A percentile compares a stretch with the other conserved stretches of the same genome.
phyloP scores from a whole-genome alignment of 1,284 basidiomycete genomes.

The Austroboletus niveus region DNA sequence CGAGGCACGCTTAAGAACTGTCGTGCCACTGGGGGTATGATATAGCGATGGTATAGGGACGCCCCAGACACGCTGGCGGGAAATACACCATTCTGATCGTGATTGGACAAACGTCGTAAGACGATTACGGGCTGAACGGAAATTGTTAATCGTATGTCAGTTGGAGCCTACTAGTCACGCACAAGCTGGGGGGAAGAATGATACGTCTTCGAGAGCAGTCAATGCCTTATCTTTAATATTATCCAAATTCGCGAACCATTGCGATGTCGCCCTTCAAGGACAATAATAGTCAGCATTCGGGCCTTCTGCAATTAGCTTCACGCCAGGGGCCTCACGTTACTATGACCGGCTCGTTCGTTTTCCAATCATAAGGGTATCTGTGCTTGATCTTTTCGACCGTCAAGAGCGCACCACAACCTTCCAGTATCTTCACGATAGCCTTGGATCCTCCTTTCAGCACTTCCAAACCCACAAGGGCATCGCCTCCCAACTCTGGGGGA shows the following conservation, averaged over 20 bases:
- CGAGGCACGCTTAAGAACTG: conserved; percentile 66
- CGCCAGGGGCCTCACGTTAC: conserved; percentile 56
- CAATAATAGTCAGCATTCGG: conserved; percentile 9
- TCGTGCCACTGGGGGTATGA: conserved; percentile 60
- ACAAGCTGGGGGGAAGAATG: conserved; percentile 81
- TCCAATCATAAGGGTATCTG: conserved; percentile 97
- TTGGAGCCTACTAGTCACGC: not conserved
- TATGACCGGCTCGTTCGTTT: conserved; percentile 91
- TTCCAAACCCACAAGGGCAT: conserved; percentile 63
- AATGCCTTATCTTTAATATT: conserved; percentile 79
- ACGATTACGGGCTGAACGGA: conserved; percentile 68
- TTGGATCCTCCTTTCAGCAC: conserved; percentile 74
- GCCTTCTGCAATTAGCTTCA: not conserved
- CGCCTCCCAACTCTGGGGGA: conserved; percentile 41
- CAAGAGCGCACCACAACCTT: conserved; percentile 57
- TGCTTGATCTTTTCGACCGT: conserved; percentile 78
- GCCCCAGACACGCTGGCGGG: conserved; percentile 96
- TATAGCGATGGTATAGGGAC: conserved; percentile 94
- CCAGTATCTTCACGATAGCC: conserved; percentile 64
- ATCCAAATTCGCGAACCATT: conserved; percentile 96
- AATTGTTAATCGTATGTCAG: conserved; percentile 1
- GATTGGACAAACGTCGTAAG: conserved; percentile 83
- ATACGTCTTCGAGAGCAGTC: conserved; percentile 67
- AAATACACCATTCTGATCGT: conserved; percentile 99
- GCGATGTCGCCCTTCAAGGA: conserved; percentile 80